phyloP scores from a whole-genome alignment of 2,329 filamentous ascomycete genomes.

The Camillea tinctor region DNA sequence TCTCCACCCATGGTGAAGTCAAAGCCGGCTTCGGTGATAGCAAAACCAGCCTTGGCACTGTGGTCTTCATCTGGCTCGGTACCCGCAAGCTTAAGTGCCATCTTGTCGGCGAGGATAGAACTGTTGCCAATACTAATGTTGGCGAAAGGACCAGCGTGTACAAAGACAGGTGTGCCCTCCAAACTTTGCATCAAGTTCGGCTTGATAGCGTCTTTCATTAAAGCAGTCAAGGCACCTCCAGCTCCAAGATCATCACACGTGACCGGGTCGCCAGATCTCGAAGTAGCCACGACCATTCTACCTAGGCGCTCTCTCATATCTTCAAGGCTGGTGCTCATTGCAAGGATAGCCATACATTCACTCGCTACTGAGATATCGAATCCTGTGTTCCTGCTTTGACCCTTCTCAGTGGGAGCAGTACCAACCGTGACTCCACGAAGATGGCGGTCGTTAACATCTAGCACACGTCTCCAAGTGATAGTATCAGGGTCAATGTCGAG shows the following conservation, averaged over 20 bases:
- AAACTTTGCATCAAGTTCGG: constrained; percentile 98
- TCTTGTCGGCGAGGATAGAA: constrained; percentile 90
- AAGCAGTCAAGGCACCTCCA: constrained; percentile 84
- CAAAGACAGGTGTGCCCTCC: constrained; percentile 95
- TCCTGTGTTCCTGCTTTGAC: constrained; percentile 80
- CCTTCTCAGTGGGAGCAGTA: constrained; percentile 85
- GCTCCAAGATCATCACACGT: constrained; percentile 95
- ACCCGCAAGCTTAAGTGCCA: constrained; percentile 92
- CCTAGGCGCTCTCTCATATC: constrained; percentile 94
- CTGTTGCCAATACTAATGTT: constrained; percentile 98
- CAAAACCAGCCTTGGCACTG: constrained; percentile 80
- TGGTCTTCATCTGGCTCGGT: constrained; percentile 90
- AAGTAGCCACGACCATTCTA: constrained; percentile 92
- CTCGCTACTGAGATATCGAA: constrained; percentile 98
- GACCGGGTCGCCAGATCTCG: constrained; percentile 80
- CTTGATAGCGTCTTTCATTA: constrained; percentile 99
- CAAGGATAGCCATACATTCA: constrained; percentile 97
- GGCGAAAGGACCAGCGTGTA: constrained; percentile 95
- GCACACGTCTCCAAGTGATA: constrained; percentile 93
- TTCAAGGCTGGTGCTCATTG: constrained; percentile 79
- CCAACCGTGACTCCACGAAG: constrained; percentile 87
- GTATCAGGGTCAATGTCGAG: constrained; percentile 95
- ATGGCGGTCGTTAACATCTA: constrained; percentile 97
- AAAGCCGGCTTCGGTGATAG: constrained; percentile 95
- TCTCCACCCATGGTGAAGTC: constrained; percentile 99